These are phyloP conservation scores for Eucalyptus rudis DNA, from an alignment of 345 rosid genomes.

Conservation along the genomic window DNA sequence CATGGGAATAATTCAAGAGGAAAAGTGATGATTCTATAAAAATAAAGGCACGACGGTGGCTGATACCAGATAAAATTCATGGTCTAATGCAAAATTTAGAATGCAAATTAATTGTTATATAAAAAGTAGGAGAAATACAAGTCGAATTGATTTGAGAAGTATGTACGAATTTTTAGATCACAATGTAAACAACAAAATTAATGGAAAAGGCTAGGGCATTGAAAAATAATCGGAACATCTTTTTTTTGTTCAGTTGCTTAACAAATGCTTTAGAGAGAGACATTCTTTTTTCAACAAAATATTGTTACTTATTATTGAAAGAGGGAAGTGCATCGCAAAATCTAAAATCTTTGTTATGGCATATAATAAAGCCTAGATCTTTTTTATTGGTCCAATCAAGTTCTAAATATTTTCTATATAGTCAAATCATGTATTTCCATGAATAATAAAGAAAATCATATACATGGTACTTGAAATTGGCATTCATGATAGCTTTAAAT, in stretches of 20 bases:
- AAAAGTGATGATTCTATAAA: not conserved
- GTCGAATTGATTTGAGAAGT: not conserved
- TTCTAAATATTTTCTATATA: not conserved
- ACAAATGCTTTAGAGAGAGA: not conserved
- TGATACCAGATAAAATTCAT: not conserved
- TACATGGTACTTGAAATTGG: not conserved
- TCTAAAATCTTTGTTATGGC: not conserved
- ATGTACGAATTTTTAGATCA: not conserved
- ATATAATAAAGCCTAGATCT: not conserved
- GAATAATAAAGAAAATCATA: not conserved
- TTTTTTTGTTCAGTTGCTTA: not conserved
- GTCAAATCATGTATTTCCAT: not conserved
- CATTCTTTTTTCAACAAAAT: not conserved
- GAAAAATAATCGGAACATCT: not conserved
- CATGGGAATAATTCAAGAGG: not conserved
- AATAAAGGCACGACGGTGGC: not conserved
- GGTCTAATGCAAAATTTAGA: not conserved
- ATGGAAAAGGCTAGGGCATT: not conserved
- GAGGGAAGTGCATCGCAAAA: not conserved
- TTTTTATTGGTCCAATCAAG: not conserved
- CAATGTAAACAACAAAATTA: not conserved
- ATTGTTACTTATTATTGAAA: not conserved
- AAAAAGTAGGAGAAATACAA: not conserved
- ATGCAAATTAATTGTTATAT: not conserved
- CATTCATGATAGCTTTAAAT: not conserved